These are phyloP conservation scores for Lipomyces japonicus DNA, from an alignment of 805 yeast species.

Conservation along the genomic window DNA sequence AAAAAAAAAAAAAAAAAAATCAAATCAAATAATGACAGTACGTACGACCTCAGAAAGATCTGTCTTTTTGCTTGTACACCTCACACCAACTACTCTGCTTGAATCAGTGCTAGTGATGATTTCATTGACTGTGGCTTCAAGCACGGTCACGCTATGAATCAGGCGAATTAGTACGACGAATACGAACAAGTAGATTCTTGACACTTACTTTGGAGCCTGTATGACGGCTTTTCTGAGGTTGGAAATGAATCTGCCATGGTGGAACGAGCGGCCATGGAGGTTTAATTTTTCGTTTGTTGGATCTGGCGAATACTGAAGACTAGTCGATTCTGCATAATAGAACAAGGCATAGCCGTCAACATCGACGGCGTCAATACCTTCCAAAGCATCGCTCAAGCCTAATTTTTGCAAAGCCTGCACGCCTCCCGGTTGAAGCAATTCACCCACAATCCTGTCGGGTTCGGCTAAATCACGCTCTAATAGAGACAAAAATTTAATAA, in stretches of 20 bases:
- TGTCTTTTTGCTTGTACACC: slow-evolving; percentile 39
- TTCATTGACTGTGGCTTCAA: slow-evolving; percentile 80
- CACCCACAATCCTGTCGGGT: slow-evolving; percentile 97
- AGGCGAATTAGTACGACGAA: background rate
- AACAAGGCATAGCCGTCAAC: slow-evolving; percentile 79
- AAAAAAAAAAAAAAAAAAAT: background rate
- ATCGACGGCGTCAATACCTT: slow-evolving; percentile 70
- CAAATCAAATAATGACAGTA: slow-evolving; percentile 19
- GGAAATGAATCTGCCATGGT: slow-evolving; percentile 82
- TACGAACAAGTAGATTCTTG: too few relatives aligned
- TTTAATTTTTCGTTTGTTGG: slow-evolving; percentile 14
- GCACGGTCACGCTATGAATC: slow-evolving; percentile 57
- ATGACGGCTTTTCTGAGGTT: slow-evolving; percentile 71
- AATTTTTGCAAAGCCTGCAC: slow-evolving; percentile 72
- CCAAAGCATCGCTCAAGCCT: slow-evolving; percentile 75
- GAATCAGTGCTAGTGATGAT: slow-evolving; percentile 53
- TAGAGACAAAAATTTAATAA: too few relatives aligned
- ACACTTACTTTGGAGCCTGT: slow-evolving; percentile 46
- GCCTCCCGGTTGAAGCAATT: slow-evolving; percentile 96
- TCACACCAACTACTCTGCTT: slow-evolving; percentile 70
- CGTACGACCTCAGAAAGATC: slow-evolving; percentile 41
- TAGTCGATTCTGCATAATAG: slow-evolving; percentile 54
- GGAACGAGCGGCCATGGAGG: slow-evolving; percentile 79
- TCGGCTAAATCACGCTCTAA: slow-evolving; percentile 84
- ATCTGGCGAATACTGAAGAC: slow-evolving; percentile 60